These are phyloP conservation scores for Neonectria magnoliae DNA, from an alignment of 2,329 filamentous ascomycete genomes.

Conservation along the genomic window DNA sequence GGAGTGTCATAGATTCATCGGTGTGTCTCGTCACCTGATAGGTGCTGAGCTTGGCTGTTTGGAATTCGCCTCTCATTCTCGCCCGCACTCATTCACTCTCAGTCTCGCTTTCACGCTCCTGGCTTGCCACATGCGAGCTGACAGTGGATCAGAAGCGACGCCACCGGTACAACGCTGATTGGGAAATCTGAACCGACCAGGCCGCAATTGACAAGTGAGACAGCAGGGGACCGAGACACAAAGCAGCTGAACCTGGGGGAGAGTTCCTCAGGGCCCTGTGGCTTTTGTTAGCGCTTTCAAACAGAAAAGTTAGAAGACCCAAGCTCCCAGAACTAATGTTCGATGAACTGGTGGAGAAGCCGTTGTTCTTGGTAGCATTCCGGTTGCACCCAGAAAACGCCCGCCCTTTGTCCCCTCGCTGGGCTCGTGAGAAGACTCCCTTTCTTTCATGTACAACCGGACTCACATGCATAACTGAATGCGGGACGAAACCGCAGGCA, in stretches of 20 bases:
- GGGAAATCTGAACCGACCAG: not conserved
- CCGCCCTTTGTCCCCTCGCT: not conserved
- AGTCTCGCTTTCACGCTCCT: not conserved
- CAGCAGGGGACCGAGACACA: not conserved
- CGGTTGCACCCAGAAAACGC: not conserved
- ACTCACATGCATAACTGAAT: not conserved
- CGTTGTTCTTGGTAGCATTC: not conserved
- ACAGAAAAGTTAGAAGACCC: not conserved
- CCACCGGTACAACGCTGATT: not conserved
- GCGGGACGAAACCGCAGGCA: not conserved
- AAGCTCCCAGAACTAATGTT: not conserved
- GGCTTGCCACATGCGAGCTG: not conserved
- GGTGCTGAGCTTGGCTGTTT: not conserved
- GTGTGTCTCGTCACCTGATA: conserved; percentile 1
- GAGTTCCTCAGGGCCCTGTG: conserved; percentile 1
- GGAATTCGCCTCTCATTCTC: not conserved
- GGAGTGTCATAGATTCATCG: conserved; percentile 18
- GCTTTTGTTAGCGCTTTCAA: not conserved
- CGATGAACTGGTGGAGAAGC: conserved; percentile 6
- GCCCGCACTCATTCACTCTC: not conserved
- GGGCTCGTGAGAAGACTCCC: not conserved
- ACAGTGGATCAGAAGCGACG: not conserved
- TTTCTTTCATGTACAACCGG: not conserved
- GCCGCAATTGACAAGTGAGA: not conserved
- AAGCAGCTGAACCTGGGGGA: not conserved